Base-by-base conservation (phyloP, 2,329 filamentous ascomycete genomes). In the Trichoderma aggressivum region DNA sequence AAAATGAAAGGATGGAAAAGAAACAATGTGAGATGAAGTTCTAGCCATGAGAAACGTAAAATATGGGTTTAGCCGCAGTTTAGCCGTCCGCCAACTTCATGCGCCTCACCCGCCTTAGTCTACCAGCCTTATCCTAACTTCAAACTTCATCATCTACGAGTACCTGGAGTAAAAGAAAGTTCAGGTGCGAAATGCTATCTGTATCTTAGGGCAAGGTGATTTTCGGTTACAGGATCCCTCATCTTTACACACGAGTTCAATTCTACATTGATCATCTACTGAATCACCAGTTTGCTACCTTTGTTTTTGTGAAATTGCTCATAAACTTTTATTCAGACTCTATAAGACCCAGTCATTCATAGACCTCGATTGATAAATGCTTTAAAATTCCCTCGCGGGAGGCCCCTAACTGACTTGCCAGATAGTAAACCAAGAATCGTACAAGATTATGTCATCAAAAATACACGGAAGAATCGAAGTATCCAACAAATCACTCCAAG, bases 1-100 rank as follows among this genome's bases (percentile, higher is more conserved):
- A 21, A 34, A 32, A 4, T 18, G 18, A 36, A 36, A 53, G 7
- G 30, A n/a, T 24, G 7, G 18, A 34, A 53, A 11, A 34, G 26
- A 32, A 32, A 62, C 10, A 43, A 16, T 43, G 36, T 34, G 39
- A 56, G 16, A 62, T 56, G 58, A 62, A 18, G n/a, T 16, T n/a
- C n/a, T 21, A 21, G 30, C 28, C 24, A 32, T n/a, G 39, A 36
- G 12, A 24, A 30, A 32, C 12, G 8, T 14, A 60, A 67, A 67
- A 71, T 71, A 43, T 68, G 39, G 28, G 65, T 64, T 70, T 59
- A 71, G 62, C 73, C 73, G 73, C 7, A 3, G 64, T 72, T 74
- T 24, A 72, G 65, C 73, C 73, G 73, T 63, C 72, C 68, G 50
- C 62, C 72, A 34, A 59, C 26, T 24, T 32, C 43, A 39, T 12